These are phyloP conservation scores for Globisporangium emineosum DNA, from an alignment of 352 stramenopile species.

Conservation along the genomic window DNA sequence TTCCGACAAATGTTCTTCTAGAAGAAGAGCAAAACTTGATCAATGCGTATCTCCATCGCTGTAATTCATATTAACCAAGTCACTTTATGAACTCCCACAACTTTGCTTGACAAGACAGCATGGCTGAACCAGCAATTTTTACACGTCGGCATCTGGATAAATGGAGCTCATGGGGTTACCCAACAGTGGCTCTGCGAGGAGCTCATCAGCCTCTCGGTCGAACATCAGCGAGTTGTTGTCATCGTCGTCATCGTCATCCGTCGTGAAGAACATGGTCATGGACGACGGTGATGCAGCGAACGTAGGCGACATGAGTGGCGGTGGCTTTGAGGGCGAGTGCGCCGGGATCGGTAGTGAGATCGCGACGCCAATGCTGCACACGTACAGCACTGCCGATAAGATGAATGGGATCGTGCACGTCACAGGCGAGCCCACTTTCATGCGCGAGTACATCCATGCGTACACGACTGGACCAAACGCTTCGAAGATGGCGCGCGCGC, in stretches of 20 bases:
- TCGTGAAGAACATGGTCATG: slow-evolving; percentile 50
- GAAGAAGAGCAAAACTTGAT: neutral
- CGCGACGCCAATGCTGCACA: slow-evolving; percentile 45
- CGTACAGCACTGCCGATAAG: slow-evolving; percentile 49
- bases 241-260: slow-evolving; percentile 40
- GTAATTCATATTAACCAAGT: neutral
- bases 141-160: slow-evolving; percentile 25
- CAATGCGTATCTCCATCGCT: neutral
- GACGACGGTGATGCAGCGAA: slow-evolving; percentile 40
- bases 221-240: slow-evolving; percentile 18
- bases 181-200: slow-evolving; percentile 51
- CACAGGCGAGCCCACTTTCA: slow-evolving; percentile 39
- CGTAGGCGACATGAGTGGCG: slow-evolving; percentile 38
- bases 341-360: slow-evolving; percentile 32
- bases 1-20: slow-evolving; percentile 16
- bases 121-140: neutral
- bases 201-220: slow-evolving; percentile 27
- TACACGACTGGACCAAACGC: slow-evolving; percentile 54
- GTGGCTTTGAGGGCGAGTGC: slow-evolving; percentile 12
- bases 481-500: slow-evolving; percentile 59
- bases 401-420: slow-evolving; percentile 59
- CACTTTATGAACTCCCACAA: neutral
- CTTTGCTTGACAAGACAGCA: neutral
- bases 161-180: slow-evolving; percentile 16
- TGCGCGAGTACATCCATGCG: slow-evolving; percentile 50